These are phyloP conservation scores for Monosporascus sp. DNA, from an alignment of 2,329 filamentous ascomycete genomes.

Conservation along the genomic window DNA sequence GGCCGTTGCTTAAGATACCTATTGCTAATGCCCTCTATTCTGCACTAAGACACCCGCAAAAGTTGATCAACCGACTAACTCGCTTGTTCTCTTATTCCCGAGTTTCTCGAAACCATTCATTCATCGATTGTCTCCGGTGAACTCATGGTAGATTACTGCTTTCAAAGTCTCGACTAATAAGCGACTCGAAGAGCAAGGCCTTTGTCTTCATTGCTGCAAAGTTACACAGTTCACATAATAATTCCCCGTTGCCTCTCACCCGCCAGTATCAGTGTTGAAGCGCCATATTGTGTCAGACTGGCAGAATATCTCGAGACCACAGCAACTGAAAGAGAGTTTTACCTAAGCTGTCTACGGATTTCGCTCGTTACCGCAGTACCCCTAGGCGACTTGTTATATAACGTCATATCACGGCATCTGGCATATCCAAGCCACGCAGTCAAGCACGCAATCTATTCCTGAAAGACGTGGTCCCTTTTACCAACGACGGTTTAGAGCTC, in stretches of 20 bases:
- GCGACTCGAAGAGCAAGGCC: no score
- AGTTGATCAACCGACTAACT: no score
- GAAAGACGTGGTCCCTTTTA: conserved; percentile 1
- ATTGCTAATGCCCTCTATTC: no score
- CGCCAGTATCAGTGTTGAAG: neutral
- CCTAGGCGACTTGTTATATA: conserved; percentile 8
- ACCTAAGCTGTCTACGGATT: neutral
- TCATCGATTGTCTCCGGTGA: no score
- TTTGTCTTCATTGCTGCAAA: no score
- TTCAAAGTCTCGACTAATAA: no score
- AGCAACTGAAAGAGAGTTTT: neutral
- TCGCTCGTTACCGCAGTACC: neutral
- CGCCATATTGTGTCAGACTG: neutral
- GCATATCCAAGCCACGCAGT: conserved; percentile 9
- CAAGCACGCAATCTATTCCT: conserved; percentile 17
- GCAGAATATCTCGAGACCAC: neutral
- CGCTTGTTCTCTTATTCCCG: no score
- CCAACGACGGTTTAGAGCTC: conserved; percentile 4
- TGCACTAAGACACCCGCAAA: no score
- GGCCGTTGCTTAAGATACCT: no score
- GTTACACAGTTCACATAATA: neutral
- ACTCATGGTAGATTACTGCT: no score
- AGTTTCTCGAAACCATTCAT: no score
- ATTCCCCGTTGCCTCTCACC: neutral
- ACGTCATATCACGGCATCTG: conserved; percentile 24